Evolutionary conservation across 139 green algal genomes (phyloP).

Genomic region (Tetradesmus obliquus): DNA sequence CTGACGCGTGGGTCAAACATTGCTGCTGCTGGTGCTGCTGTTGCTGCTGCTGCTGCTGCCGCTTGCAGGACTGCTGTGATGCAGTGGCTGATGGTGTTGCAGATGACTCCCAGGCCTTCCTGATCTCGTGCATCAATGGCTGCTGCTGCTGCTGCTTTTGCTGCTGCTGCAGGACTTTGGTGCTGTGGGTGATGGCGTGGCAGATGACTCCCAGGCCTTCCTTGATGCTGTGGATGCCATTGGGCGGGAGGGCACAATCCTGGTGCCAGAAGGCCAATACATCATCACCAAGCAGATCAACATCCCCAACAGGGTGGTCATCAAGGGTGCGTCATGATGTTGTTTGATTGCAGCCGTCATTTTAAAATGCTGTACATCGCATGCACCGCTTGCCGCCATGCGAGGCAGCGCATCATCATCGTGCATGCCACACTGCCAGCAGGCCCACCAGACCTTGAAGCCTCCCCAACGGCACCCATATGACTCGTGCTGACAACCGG

Average conservation of each 20-base stretch:
- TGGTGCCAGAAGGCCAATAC: constrained; percentile 24
- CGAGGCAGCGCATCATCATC: no score
- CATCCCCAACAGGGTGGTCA: constrained; percentile 36
- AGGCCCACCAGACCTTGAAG: no score
- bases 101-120: not conserved
- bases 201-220: constrained; percentile 44
- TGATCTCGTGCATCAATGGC: not conserved
- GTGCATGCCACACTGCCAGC: no score
- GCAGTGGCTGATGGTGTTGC: no score
- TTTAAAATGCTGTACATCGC: no score
- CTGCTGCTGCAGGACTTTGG: constrained; percentile 41
- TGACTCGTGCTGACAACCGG: no score
- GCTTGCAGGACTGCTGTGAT: no score
- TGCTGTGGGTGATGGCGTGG: constrained; percentile 41
- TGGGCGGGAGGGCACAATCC: constrained; percentile 1
- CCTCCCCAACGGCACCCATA: no score
- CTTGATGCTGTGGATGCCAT: constrained; percentile 38
- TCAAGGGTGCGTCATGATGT: constrained; percentile 20
- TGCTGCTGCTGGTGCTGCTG: not conserved
- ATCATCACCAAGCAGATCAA: constrained; percentile 40
- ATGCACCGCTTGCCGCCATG: no score
- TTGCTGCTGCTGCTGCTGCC: not conserved
- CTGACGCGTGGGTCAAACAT: not conserved
- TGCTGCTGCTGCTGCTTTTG: not conserved
- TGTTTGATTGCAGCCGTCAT: no score